These are phyloP conservation scores for Bisporella sp. DNA, from an alignment of 2,329 filamentous ascomycete genomes.

Conservation along the genomic window DNA sequence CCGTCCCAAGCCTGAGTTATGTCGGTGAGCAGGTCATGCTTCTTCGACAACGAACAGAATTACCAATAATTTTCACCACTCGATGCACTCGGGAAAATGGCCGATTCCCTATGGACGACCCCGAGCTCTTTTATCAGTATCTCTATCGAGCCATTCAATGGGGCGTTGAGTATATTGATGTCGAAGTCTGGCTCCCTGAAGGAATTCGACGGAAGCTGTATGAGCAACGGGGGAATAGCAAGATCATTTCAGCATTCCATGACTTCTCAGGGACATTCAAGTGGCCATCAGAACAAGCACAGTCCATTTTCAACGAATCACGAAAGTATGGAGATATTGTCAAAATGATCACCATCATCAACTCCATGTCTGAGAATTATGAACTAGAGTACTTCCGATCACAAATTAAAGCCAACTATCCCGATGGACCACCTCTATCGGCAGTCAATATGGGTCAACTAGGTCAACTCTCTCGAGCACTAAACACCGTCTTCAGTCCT, in stretches of 20 bases:
- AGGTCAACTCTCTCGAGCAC: conserved; percentile 76
- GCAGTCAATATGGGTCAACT: conserved; percentile 82
- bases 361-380: conserved; percentile 78
- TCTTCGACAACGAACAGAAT: conserved; percentile 72
- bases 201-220: conserved; percentile 61
- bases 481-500: conserved; percentile 82
- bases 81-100: conserved; percentile 78
- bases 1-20: conserved; percentile 72
- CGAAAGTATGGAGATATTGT: conserved; percentile 75
- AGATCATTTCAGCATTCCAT: conserved; percentile 88
- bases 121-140: conserved; percentile 68
- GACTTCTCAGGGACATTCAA: conserved; percentile 81
- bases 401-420: conserved; percentile 61
- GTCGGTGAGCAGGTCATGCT: conserved; percentile 84
- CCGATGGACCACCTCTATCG: conserved; percentile 66
- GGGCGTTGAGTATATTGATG: conserved; percentile 86
- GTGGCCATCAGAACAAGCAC: conserved; percentile 70
- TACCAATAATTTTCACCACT: conserved; percentile 87
- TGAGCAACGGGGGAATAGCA: conserved; percentile 67
- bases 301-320: conserved; percentile 64
- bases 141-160: conserved; percentile 80
- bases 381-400: conserved; percentile 86
- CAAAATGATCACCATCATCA: conserved; percentile 84
- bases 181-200: conserved; percentile 81
- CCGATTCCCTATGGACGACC: conserved; percentile 76